These are phyloP conservation scores for Blastomyces gilchristii DNA, from an alignment of 2,329 filamentous ascomycete species.

Conservation along the genomic window DNA sequence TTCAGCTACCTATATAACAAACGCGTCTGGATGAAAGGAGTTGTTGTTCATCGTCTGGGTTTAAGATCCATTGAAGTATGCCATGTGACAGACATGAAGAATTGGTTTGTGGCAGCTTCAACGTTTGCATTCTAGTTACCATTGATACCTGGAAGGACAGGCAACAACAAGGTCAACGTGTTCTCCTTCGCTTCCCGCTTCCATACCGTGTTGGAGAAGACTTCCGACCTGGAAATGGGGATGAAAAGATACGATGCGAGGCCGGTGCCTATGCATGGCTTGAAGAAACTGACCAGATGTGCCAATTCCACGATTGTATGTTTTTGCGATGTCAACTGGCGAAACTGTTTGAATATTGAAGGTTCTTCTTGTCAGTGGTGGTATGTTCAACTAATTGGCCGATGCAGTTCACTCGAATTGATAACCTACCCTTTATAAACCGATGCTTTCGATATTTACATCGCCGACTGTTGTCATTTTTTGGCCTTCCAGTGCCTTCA, in stretches of 20 bases:
- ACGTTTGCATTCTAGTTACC: conserved; percentile 23
- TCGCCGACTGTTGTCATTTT: neutral
- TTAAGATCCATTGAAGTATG: conserved; percentile 13
- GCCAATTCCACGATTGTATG: conserved; percentile 14
- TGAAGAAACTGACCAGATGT: conserved; percentile 9
- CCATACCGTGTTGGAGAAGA: conserved; percentile 3
- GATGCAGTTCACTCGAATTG: conserved; percentile 4
- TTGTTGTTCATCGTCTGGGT: conserved; percentile 23
- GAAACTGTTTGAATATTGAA: conserved; percentile 9
- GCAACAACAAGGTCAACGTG: neutral
- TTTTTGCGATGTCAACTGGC: conserved; percentile 12
- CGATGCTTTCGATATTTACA: neutral
- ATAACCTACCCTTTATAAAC: conserved; percentile 1
- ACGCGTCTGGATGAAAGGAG: conserved; percentile 18
- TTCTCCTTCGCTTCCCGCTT: conserved; percentile 3
- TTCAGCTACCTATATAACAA: conserved; percentile 17
- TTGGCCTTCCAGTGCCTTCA: neutral
- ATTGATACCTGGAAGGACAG: neutral
- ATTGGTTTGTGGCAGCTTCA: conserved; percentile 30
- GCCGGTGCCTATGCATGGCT: conserved; percentile 8
- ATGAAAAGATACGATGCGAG: conserved; percentile 7
- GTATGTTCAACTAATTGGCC: neutral
- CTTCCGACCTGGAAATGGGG: conserved; percentile 5
- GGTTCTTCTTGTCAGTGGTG: neutral
- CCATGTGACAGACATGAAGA: conserved; percentile 17